Evolutionary conservation across 352 stramenopile genomes (phyloP), one percentile per base, ranked within the genome.

Genomic region (Globisporangium okanoganense): DNA sequence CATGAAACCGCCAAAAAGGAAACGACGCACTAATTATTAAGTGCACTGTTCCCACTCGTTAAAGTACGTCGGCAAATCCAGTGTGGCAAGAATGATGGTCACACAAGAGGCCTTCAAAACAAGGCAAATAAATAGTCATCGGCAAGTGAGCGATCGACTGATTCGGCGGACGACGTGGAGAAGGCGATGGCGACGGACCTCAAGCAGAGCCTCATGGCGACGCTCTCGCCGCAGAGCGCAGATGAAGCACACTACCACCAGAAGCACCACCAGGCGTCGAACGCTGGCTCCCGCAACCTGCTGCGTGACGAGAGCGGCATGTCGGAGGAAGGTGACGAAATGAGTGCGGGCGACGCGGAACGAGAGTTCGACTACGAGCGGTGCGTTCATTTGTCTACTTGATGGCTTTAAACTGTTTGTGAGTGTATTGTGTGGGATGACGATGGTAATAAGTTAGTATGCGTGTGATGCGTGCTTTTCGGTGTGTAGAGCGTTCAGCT

Each of bases 401-500:
- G 29, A 6, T 6, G 27, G 16, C 33, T 33, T 22, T 51, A 4
- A 5, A 14, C 22, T 27, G 33, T 29, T 9, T 18, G 20, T 58
- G 22, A 20, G 35, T 10, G 6, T 45, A 9, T 9, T 14, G 13
- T 62, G 56, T n/a, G n/a, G n/a, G n/a, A n/a, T n/a, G n/a, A n/a
- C n/a, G 1, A 43, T 36, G 43, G 18, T 56, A 41, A 41, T 29
- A 16, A n/a, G n/a, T 3, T 18, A 10, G 4, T 29, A 33, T 38
- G 14, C 18, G 16, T 50, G 12, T 27, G 14, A 3, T 47, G 24
- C 29, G 12, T 16, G 20, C 20, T 51, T 3, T 52, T 51, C 27
- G 41, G 43, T 36, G 40, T 16, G 14, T 61, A 89, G 70, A 18
- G 50, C 70, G 49, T 78, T 78, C 33, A 65, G 53, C 5, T 75